A percentile compares a stretch with the other conserved stretches of the same genome.
Conservation (phyloP, 2,329 filamentous ascomycete species). For the Aspergillus felis region DNA sequence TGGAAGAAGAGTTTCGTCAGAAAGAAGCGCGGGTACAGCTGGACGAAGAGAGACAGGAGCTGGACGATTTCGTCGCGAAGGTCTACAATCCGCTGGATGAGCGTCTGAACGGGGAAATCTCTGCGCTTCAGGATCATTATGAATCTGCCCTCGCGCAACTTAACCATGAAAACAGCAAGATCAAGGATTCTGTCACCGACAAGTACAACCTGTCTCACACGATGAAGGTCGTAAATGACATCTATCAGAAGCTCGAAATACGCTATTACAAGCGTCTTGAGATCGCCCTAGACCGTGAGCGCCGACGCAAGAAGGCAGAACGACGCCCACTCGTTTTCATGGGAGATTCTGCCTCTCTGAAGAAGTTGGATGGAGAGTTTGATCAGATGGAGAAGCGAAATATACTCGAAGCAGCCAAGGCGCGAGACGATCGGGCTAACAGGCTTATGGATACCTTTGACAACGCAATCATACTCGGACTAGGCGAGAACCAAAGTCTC, state of each 20-base stretch:
- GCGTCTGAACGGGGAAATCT: conserved; percentile 48
- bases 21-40: conserved; percentile 49
- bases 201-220: conserved; percentile 39
- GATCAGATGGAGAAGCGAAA: conserved; percentile 51
- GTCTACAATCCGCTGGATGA: conserved; percentile 51
- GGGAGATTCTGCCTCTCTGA: conserved; percentile 50
- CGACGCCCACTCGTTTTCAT: conserved; percentile 49
- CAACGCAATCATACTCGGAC: conserved; percentile 47
- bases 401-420: conserved; percentile 46
- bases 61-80: conserved; percentile 47
- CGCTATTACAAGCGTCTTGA: conserved; percentile 49
- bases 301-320: conserved; percentile 52
- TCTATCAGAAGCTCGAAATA: conserved; percentile 48
- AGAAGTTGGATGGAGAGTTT: conserved; percentile 46
- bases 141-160: conserved; percentile 41
- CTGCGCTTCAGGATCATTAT: conserved; percentile 45
- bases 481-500: conserved; percentile 50
- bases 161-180: conserved; percentile 36
- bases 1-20: conserved; percentile 54
- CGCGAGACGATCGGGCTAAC: conserved; percentile 48
- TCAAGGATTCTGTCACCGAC: conserved; percentile 26
- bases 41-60: conserved; percentile 51
- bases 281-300: conserved; percentile 51
- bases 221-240: conserved; percentile 43
- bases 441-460: conserved; percentile 50